Base-by-base conservation (phyloP, 495 filamentous ascomycete genomes). In the Trichocladium uniseriatum region DNA sequence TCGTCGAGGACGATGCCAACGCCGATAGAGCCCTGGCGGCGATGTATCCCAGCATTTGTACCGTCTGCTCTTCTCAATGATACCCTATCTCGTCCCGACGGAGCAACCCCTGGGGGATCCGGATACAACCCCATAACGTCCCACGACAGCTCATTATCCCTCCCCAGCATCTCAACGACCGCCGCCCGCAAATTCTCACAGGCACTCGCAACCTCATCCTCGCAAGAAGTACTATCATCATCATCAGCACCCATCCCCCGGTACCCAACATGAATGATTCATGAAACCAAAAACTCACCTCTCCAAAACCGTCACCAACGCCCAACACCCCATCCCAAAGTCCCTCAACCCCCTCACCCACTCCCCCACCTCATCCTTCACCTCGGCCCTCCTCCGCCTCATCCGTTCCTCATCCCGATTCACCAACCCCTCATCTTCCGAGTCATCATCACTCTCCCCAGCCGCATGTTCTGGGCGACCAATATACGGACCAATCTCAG, bases 281-380 rank as follows among this genome's bases (percentile, higher is more conserved):
- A 20, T n/a, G 8, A 14, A 24, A 32, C 4, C 16, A 0, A 10
- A 0, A 24, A 35, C 47, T 16, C 15, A 43, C 47, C 38, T 37
- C 38, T 49, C 39, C n/a, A 49, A 28, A 0, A 43, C 22, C 2
- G 39, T 42, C 31, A 24, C 3, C 4, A 49, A 2, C 7, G 24
- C 24, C 39, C 39, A 35, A 9, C 16, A 28, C 18, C 18, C 38
- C 38, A n/a, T 43, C 20, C 21, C 39, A 5, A 49, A 29, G 2
- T 43, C 38, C 29, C 29, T 37, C 29, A 49, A 3, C n/a, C 47
- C 47, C 38, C 6, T 20, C 19, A 49, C 31, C 29, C 36, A 3
- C 32, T 49, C 47, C 47, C 39, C 18, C 28, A 43, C 31, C 32
- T 49, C 38, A n/a, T 6, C 15, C 32, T 28, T 36, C 38, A 8